A percentile compares a stretch with the other conserved stretches of the same genome.
Evolutionary conservation across 805 yeast species (phyloP).

Genomic region (Myxozyma udenii): DNA sequence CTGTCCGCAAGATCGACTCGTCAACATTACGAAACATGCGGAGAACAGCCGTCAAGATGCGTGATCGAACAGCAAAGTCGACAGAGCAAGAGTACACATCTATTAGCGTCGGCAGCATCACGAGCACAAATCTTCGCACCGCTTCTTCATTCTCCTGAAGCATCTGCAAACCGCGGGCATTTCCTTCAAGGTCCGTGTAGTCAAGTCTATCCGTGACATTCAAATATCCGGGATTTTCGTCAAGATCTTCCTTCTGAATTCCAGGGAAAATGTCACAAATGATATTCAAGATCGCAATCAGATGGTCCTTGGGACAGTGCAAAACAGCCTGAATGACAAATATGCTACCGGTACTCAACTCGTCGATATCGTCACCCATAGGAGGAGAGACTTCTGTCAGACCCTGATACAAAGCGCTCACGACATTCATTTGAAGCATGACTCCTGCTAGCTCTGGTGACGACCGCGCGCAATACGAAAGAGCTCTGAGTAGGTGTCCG

Average conservation of each 20-base stretch:
- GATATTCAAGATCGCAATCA: constrained; percentile 53
- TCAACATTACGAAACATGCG: constrained; percentile 49
- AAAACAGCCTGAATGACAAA: constrained; percentile 67
- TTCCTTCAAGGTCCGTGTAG: constrained; percentile 19
- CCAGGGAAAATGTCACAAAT: constrained; percentile 59
- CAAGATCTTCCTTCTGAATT: constrained; percentile 30
- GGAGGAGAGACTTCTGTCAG: constrained; percentile 49
- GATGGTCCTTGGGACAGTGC: constrained; percentile 67
- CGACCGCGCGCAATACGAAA: constrained; percentile 45
- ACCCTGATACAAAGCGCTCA: constrained; percentile 48
- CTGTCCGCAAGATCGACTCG: constrained; percentile 26
- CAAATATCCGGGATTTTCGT: constrained; percentile 15
- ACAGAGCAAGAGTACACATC: constrained; percentile 70
- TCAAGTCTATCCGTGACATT: constrained; percentile 1
- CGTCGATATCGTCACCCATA: constrained; percentile 28
- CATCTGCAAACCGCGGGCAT: constrained; percentile 32
- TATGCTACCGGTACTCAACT: constrained; percentile 36
- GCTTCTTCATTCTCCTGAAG: constrained; percentile 16
- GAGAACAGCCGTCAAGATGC: constrained; percentile 52
- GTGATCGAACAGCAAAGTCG: constrained; percentile 60
- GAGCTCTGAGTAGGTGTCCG: constrained; percentile 38
- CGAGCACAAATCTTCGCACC: constrained; percentile 43
- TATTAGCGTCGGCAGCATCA: constrained; percentile 53
- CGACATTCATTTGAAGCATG: constrained; percentile 50
- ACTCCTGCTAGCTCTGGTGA: constrained; percentile 46